phyloP scores from a whole-genome alignment of 106 monocot species.

The Platanthera zijinensis region DNA sequence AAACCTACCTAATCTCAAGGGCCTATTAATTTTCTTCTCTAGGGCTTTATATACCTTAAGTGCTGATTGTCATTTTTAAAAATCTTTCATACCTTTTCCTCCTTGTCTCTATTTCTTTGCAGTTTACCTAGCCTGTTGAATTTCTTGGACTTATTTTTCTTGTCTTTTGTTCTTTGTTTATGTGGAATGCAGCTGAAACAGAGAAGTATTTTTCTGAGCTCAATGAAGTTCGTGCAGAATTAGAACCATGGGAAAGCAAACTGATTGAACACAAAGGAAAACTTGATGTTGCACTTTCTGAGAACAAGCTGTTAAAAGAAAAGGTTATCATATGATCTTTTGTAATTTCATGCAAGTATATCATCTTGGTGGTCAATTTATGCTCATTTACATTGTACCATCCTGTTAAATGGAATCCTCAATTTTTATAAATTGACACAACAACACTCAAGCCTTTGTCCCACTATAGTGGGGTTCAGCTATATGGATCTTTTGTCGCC shows the following conservation, averaged over 20 bases:
- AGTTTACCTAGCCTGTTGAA: not conserved
- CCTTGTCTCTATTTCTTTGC: not conserved
- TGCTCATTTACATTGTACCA: not conserved
- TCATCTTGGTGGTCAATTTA: not conserved
- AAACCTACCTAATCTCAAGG: not conserved
- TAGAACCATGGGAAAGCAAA: constrained; percentile 97
- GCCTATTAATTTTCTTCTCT: not conserved
- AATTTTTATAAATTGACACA: not conserved
- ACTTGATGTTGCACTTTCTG: constrained; percentile 65
- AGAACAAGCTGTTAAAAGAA: constrained; percentile 62
- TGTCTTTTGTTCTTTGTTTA: constrained; percentile 5
- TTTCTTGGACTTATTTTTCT: not conserved
- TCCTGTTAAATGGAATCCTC: not conserved
- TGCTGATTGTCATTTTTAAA: not conserved
- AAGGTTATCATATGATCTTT: constrained; percentile 40
- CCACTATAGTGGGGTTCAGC: too few relatives aligned
- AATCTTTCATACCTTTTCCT: not conserved
- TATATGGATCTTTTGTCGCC: too few relatives aligned
- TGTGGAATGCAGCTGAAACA: constrained; percentile 60
- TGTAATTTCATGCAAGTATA: not conserved
- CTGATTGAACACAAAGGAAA: constrained; percentile 90
- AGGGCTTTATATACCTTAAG: not conserved
- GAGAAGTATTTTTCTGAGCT: constrained; percentile 68
- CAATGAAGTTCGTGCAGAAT: constrained; percentile 62
- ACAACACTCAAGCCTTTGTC: too few relatives aligned